phyloP scores from a whole-genome alignment of 31 red algal genomes.

The Odonthalia washingtoniensis region DNA sequence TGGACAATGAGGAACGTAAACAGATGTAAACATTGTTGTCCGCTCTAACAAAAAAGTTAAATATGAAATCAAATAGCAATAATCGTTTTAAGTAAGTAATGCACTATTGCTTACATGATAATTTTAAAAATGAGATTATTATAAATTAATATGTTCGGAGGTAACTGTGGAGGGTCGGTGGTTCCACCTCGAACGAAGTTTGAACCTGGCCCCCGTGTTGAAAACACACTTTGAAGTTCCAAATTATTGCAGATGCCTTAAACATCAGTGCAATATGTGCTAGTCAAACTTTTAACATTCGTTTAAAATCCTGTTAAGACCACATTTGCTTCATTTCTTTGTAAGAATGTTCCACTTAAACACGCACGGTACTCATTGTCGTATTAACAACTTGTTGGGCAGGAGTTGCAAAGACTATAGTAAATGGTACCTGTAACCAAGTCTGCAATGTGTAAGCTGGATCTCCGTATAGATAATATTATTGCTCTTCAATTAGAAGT shows the following conservation, averaged over 20 bases:
- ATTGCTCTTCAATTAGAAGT: background rate
- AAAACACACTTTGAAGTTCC: background rate
- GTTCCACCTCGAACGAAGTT: background rate
- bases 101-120: too few species aligned
- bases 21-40: background rate
- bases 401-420: background rate
- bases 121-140: background rate
- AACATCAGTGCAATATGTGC: background rate
- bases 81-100: too few species aligned
- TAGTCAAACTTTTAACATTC: background rate
- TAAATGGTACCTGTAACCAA: background rate
- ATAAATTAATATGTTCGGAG: background rate
- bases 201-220: background rate
- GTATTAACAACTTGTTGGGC: background rate
- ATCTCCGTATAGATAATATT: background rate
- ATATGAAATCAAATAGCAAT: too few species aligned
- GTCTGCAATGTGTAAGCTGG: background rate
- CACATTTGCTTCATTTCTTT: conserved; percentile 32
- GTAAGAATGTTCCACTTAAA: background rate
- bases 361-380: background rate
- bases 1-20: background rate
- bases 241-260: background rate
- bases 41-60: background rate
- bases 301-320: background rate
- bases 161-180: background rate